A percentile compares a stretch with the other conserved stretches of the same genome.
phyloP scores from a whole-genome alignment of 1,139 yeast genomes.

The Diutina ranongensis region DNA sequence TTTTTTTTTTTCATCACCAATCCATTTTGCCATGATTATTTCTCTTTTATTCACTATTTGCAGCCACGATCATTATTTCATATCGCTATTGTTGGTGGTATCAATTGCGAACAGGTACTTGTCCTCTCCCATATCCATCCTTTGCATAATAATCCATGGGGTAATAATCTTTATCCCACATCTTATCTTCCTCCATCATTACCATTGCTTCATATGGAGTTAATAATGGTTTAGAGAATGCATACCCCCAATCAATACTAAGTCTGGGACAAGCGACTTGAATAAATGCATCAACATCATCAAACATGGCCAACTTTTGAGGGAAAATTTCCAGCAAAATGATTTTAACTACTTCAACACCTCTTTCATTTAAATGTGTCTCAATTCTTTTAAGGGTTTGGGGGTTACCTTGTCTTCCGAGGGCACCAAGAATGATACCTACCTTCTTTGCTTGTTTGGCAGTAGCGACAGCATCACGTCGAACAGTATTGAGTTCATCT shows the following conservation, averaged over 20 bases:
- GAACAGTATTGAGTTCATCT: conserved; percentile 59
- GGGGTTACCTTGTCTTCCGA: conserved; percentile 93
- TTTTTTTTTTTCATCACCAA: too few relatives aligned
- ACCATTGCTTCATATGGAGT: conserved; percentile 98
- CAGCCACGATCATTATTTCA: background rate
- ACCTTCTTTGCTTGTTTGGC: conserved; percentile 57
- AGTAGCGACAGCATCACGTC: conserved; percentile 57
- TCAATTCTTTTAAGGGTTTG: conserved; percentile 61
- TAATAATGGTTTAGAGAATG: conserved; percentile 79
- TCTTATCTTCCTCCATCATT: conserved; percentile 58
- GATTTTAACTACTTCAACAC: conserved; percentile 67
- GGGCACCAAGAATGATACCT: conserved; percentile 86
- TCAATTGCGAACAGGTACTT: conserved; percentile 36
- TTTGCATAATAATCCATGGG: conserved; percentile 94
- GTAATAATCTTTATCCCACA: conserved; percentile 57
- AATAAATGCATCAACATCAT: conserved; percentile 87
- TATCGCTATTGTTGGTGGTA: too few relatives aligned
- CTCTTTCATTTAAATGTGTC: conserved; percentile 34
- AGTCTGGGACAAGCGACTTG: conserved; percentile 97
- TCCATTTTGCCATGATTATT: too few relatives aligned
- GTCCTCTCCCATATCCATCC: conserved; percentile 91
- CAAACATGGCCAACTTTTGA: conserved; percentile 84
- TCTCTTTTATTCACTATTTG: too few relatives aligned
- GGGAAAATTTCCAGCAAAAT: conserved; percentile 91
- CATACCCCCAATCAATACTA: conserved; percentile 98